Conservation (phyloP, 129 eudicot genomes). For the Apium graveolens region DNA sequence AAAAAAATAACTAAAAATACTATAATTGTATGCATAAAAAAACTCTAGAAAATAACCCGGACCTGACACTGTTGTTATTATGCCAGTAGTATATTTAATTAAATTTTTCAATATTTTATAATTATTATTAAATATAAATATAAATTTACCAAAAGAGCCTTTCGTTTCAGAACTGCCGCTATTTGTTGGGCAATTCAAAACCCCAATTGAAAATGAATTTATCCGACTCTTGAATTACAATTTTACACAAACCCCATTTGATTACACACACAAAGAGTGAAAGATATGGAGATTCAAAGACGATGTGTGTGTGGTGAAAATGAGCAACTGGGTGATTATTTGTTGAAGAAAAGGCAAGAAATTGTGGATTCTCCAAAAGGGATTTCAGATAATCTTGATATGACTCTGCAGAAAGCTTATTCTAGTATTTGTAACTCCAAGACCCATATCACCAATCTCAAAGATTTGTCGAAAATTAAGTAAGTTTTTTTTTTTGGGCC, state of each 20-base stretch:
- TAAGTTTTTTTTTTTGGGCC: slow-evolving; percentile 13
- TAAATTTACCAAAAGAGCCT: not conserved
- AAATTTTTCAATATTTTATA: no score
- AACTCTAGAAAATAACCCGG: no score
- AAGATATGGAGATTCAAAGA: slow-evolving; percentile 18
- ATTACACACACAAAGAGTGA: not conserved
- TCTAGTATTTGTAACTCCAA: slow-evolving; percentile 47
- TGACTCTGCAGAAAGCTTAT: slow-evolving; percentile 44
- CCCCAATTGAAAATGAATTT: not conserved
- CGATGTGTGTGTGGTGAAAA: slow-evolving; percentile 54
- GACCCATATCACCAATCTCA: slow-evolving; percentile 54
- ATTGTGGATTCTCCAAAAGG: slow-evolving; percentile 50
- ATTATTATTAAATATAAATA: no score
- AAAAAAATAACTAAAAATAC: no score
- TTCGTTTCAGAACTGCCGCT: not conserved
- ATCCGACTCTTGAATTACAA: not conserved
- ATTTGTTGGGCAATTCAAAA: not conserved
- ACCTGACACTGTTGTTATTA: no score
- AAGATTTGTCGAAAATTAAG: slow-evolving; percentile 68
- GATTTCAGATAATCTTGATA: slow-evolving; percentile 41
- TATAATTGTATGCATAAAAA: no score
- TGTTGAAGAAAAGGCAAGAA: slow-evolving; percentile 51
- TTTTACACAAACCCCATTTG: not conserved
- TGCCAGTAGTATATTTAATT: no score
- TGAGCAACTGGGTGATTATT: slow-evolving; percentile 46